Base-by-base conservation (phyloP, 2,329 filamentous ascomycete genomes). In the Colletotrichum trifolii region DNA sequence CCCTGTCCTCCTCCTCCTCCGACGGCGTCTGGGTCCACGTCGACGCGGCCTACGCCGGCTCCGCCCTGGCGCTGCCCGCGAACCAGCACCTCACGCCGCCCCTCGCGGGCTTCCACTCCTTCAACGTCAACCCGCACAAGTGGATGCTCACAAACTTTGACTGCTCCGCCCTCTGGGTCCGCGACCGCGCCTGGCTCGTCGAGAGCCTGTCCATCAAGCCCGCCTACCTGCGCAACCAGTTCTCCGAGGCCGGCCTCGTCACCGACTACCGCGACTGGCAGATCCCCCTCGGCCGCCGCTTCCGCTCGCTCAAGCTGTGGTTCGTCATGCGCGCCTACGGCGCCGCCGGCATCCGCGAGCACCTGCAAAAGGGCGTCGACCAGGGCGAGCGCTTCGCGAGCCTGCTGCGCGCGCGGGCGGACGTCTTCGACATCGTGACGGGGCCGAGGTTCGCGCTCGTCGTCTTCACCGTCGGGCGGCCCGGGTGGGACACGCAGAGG, bases 241-340 rank as follows among this genome's bases (percentile, higher is more conserved):
- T 90, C 79, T 92, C 91, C 4, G 93, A 96, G 71, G 87, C 85
- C 42, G 94, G 93, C 0, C 85, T 95, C 2, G 95, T 97, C 1
- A 97, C 93, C 33, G 95, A 98, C 78, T 97, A 97, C 81, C 88
- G 95, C 50, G 94, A 98, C 82, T 98, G 95, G 95, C 94, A 97
- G 79, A 96, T 98, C 72, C 94, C 95, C 0, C 88, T 98, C 0
- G 95, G 95, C 8, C 85, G 95, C 3, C 85, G 95, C 13, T 98
- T 98, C 85, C 87, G 95, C 66, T 89, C 91, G 3, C 80, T 98
- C 63, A 98, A 98, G 81, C 89, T 97, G 68, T 98, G 95, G 95
- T 97, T 97, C 75, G 94, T 98, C 8, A 81, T 97, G 71, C 85
- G 95, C 48, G 89, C 86, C 47, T 97, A 94, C 74, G 95, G 95